These are phyloP conservation scores for Heliamphora exappendiculata DNA, from an alignment of 148 eudicot genomes.

Conservation along the genomic window DNA sequence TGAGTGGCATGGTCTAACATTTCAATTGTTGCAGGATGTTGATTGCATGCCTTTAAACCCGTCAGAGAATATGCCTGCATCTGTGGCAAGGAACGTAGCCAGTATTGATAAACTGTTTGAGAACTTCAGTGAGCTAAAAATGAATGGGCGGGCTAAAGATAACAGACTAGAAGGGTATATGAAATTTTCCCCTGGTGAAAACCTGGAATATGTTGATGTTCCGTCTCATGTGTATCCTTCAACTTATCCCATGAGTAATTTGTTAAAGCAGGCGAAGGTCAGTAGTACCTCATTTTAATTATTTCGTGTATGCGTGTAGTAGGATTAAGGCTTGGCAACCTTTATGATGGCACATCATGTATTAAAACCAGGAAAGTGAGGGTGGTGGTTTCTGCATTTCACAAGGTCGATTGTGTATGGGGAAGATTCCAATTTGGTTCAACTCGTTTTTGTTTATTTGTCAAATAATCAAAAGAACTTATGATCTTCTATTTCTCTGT, in stretches of 20 bases:
- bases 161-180: conserved; percentile 38
- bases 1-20: background rate
- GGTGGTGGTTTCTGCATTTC: background rate
- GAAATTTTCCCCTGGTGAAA: conserved; percentile 37
- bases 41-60: conserved; percentile 96
- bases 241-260: conserved; percentile 33
- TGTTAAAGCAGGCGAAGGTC: conserved; percentile 60
- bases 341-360: too few relatives aligned
- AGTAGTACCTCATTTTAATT: conserved; percentile 9
- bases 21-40: conserved; percentile 59
- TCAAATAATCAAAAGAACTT: background rate
- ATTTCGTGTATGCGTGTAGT: background rate
- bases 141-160: conserved; percentile 39
- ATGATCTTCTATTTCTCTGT: background rate
- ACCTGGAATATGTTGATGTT: conserved; percentile 33
- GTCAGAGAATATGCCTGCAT: conserved; percentile 73
- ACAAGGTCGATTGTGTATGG: background rate
- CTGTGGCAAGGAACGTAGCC: conserved; percentile 39
- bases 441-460: background rate
- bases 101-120: conserved; percentile 54
- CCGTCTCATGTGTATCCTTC: conserved; percentile 32
- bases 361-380: background rate
- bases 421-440: background rate
- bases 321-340: background rate
- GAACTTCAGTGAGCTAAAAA: conserved; percentile 52